Conservation (phyloP, 768 basidiomycete genomes). For the Amanita molliuscula region DNA sequence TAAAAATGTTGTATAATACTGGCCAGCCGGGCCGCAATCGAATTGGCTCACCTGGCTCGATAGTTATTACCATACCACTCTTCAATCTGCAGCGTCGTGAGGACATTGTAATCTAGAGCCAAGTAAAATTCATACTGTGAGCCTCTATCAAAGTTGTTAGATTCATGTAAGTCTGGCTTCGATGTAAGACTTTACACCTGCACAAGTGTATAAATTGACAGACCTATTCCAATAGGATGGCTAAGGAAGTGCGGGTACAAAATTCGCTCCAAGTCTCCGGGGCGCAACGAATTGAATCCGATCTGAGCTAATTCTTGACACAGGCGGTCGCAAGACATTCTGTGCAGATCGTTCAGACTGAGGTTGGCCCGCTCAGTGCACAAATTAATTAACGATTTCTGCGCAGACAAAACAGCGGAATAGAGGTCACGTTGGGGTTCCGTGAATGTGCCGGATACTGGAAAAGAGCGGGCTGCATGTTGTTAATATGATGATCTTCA, state of each 20-base stretch:
- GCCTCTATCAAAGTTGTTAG: conserved; percentile 46
- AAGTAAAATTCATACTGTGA: conserved; percentile 31
- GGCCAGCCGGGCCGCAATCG: background rate
- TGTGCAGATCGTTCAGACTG: conserved; percentile 71
- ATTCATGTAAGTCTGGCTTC: conserved; percentile 78
- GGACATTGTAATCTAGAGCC: background rate
- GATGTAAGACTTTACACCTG: conserved; percentile 1
- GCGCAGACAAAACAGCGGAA: conserved; percentile 59
- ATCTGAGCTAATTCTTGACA: conserved; percentile 67
- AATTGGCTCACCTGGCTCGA: conserved; percentile 62
- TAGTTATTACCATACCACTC: conserved; percentile 84
- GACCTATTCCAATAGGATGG: conserved; percentile 88
- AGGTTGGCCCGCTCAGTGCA: conserved; percentile 49
- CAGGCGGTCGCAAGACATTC: conserved; percentile 55
- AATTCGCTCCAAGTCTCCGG: conserved; percentile 54
- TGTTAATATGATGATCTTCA: conserved; percentile 7
- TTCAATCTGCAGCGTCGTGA: conserved; percentile 40
- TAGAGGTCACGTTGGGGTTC: conserved; percentile 80
- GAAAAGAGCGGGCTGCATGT: conserved; percentile 71
- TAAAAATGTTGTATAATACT: conserved; percentile 13
- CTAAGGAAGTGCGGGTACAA: conserved; percentile 91
- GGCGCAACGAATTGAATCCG: conserved; percentile 49
- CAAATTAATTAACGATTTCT: conserved; percentile 53
- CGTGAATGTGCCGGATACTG: conserved; percentile 74
- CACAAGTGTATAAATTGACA: conserved; percentile 13